Conservation (phyloP, 2,329 filamentous ascomycete species). For the Apiospora malaysiana region DNA sequence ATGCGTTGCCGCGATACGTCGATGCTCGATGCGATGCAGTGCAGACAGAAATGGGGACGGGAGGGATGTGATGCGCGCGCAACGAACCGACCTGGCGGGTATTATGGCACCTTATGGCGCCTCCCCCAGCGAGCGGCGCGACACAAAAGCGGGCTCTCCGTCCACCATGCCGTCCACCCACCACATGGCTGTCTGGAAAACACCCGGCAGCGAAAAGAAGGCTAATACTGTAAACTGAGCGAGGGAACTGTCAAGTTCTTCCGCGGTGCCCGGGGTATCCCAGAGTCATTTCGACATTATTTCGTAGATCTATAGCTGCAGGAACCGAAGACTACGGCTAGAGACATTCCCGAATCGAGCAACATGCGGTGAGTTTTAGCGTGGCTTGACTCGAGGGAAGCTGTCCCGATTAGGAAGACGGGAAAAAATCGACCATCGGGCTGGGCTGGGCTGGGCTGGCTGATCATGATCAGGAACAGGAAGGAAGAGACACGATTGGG, state of each 20-base stretch:
- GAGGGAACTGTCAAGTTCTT: not conserved
- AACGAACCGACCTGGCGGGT: no score
- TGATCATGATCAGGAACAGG: not conserved
- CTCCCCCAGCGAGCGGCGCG: no score
- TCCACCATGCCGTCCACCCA: not conserved
- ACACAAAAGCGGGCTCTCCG: not conserved
- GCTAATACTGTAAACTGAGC: not conserved
- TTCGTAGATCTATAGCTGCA: not conserved
- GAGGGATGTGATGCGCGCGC: no score
- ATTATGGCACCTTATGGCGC: no score
- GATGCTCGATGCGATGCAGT: no score
- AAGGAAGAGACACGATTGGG: not conserved
- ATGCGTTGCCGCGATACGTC: no score
- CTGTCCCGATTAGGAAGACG: not conserved
- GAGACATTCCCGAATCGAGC: not conserved
- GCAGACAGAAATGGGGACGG: no score
- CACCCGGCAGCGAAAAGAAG: not conserved
- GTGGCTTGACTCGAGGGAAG: not conserved
- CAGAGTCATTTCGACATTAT: not conserved
- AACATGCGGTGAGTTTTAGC: not conserved
- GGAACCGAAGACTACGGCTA: slow-evolving; percentile 1
- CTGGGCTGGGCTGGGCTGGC: not conserved
- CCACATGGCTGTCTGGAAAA: no score
- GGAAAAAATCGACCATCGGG: not conserved
- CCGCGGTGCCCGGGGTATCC: slow-evolving; percentile 1